Conservation (phyloP, 2,329 filamentous ascomycete genomes). For the Cordyceps fumosorosea region DNA sequence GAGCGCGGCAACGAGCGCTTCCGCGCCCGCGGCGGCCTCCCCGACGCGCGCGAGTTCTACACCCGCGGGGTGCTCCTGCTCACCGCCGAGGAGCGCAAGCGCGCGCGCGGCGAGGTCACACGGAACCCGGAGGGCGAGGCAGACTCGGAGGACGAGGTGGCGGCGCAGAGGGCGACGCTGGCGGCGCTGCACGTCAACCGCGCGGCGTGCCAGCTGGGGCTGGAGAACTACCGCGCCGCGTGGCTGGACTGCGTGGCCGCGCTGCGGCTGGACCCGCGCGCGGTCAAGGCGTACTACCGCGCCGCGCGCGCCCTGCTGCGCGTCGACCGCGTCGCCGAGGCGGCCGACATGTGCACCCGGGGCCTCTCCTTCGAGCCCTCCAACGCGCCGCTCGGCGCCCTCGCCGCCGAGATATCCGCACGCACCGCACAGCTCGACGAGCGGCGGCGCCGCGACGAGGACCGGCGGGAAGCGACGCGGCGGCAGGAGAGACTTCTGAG, state of each 20-base stretch:
- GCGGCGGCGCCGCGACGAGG: constrained; percentile 48
- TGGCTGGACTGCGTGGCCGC: constrained; percentile 78
- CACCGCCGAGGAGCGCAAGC: constrained; percentile 53
- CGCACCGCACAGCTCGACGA: constrained; percentile 50
- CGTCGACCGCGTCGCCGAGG: constrained; percentile 72
- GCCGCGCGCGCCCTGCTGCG: constrained; percentile 71
- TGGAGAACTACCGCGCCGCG: constrained; percentile 82
- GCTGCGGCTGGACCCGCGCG: constrained; percentile 69
- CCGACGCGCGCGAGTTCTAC: constrained; percentile 87
- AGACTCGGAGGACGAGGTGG: constrained; percentile 48
- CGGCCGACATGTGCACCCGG: constrained; percentile 67
- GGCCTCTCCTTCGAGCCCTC: constrained; percentile 65
- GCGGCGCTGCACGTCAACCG: constrained; percentile 81
- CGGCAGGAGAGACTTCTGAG: constrained; percentile 55
- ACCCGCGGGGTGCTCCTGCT: constrained; percentile 75
- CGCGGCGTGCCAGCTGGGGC: constrained; percentile 80
- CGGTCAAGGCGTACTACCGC: constrained; percentile 89
- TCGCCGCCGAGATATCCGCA: constrained; percentile 57
- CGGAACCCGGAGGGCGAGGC: constrained; percentile 23
- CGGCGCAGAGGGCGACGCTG: constrained; percentile 56
- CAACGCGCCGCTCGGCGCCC: constrained; percentile 59
- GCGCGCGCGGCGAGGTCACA: constrained; percentile 33
- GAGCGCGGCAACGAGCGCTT: constrained; percentile 90
- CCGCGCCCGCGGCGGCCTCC: constrained; percentile 61
- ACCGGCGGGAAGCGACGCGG: constrained; percentile 47